These are phyloP conservation scores for Boletus rubescentipes DNA, from an alignment of 768 basidiomycete species.

Conservation along the genomic window DNA sequence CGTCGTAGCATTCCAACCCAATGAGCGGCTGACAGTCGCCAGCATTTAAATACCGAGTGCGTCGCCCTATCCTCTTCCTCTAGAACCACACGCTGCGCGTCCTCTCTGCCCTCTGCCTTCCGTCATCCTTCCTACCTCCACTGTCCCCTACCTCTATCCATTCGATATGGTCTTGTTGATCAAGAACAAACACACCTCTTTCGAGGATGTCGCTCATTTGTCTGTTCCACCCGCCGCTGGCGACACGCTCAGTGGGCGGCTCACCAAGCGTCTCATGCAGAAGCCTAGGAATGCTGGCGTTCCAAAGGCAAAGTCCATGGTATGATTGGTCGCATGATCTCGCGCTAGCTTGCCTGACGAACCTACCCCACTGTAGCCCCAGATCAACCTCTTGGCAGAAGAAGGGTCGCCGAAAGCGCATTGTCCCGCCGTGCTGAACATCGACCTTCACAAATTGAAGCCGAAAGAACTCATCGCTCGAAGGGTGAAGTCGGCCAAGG, in stretches of 20 bases:
- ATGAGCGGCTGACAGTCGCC: not conserved
- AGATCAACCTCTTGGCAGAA: not conserved
- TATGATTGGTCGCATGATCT: not conserved
- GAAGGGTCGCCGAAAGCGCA: conserved; percentile 1
- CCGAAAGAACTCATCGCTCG: conserved; percentile 2
- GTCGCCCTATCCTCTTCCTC: not conserved
- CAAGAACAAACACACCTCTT: conserved; percentile 15
- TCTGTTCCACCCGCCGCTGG: conserved; percentile 8
- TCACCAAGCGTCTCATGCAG: not conserved
- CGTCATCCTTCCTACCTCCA: not conserved
- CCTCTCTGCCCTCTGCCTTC: not conserved
- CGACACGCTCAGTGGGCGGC: not conserved
- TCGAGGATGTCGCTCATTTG: conserved; percentile 10
- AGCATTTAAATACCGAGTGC: not conserved
- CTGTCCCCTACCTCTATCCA: not conserved
- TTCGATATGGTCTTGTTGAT: conserved; percentile 17
- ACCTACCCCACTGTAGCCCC: conserved; percentile 2
- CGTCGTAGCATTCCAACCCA: not conserved
- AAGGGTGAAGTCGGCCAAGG: conserved; percentile 11
- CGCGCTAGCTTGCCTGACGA: not conserved
- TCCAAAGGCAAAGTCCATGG: conserved; percentile 11
- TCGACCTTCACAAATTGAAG: not conserved
- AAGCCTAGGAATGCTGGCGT: conserved; percentile 4
- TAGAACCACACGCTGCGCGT: not conserved
- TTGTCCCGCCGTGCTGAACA: conserved; percentile 1